Base-by-base conservation (phyloP, 2,329 filamentous ascomycete species). In the Colletotrichum navitas region DNA sequence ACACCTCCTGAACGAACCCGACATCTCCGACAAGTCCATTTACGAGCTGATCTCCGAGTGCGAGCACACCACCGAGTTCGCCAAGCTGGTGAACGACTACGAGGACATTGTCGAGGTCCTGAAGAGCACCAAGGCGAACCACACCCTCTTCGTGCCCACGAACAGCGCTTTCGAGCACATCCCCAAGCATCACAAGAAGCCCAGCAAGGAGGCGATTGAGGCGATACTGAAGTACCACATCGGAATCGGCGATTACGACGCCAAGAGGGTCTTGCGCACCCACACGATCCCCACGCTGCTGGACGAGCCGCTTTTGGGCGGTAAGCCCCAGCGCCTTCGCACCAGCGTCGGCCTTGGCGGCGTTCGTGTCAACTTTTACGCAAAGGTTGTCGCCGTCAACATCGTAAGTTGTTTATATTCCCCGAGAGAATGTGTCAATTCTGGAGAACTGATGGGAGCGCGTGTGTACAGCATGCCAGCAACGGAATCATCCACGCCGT, bases 401-500 rank as follows among this genome's bases (percentile, higher is more conserved):
- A 89, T 96, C 75, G 91, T 93, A 83, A 74, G 88, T 52, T 65
- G n/a, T 39, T 36, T 36, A n/a, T 34, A 16, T 4, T 29, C 3
- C 14, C 21, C 39, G 5, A 36, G 0, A 10, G 10, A 39, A 5
- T 14, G 0, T 39, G 21, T 16, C 14, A 26, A 11, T n/a, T n/a
- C n/a, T 29, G 4, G 21, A 45, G 55, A 3, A 21, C 60, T 62
- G 58, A 64, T 45, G 21, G 41, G 5, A 24, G 52, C 1, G 36
- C 11, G 12, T 3, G 12, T 3, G 14, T 4, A 3, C 6, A 66
- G 90, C 86, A 88, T 78, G 92, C 90, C 51, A 91, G 89, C 73
- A 97, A 97, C 78, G 94, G 95, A 52, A 85, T 96, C 49, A 89
- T 97, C 74, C 94, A 97, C 80, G 92, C 88, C 55, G 83, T 97